Evolutionary conservation across 768 basidiomycete genomes (phyloP).

Genomic region (Podaxis carcinomalis): DNA sequence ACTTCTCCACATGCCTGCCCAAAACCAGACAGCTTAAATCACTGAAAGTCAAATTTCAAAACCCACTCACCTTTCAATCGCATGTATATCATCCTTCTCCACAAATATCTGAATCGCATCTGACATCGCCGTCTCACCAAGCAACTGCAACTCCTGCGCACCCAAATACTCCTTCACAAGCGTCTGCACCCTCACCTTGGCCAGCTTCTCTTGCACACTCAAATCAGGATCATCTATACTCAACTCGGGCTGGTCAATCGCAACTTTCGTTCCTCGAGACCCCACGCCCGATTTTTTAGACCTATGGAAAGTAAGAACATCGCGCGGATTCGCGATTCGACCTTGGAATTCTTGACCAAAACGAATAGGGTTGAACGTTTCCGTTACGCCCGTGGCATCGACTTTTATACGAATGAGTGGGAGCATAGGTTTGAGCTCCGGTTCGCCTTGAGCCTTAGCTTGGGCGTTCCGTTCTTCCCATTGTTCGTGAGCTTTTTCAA

Average conservation of each 20-base stretch:
- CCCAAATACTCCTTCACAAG: slow-evolving; percentile 89
- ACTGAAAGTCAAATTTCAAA: background rate
- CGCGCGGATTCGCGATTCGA: slow-evolving; percentile 88
- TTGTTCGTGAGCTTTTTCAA: slow-evolving; percentile 68
- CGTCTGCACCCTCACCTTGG: slow-evolving; percentile 79
- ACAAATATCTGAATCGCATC: slow-evolving; percentile 95
- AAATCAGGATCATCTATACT: slow-evolving; percentile 76
- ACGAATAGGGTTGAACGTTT: slow-evolving; percentile 93
- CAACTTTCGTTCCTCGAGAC: slow-evolving; percentile 50
- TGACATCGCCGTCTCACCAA: slow-evolving; percentile 87
- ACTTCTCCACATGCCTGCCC: slow-evolving; percentile 61
- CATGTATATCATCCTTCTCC: slow-evolving; percentile 95
- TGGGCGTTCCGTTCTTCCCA: slow-evolving; percentile 74
- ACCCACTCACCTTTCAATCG: slow-evolving; percentile 75
- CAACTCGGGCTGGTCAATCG: slow-evolving; percentile 72
- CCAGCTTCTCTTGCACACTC: slow-evolving; percentile 65
- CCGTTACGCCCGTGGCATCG: slow-evolving; percentile 85
- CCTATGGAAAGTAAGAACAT: slow-evolving; percentile 87
- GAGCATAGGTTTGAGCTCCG: slow-evolving; percentile 65
- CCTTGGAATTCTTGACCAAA: slow-evolving; percentile 96
- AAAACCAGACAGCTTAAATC: slow-evolving; percentile 5
- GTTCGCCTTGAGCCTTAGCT: slow-evolving; percentile 59
- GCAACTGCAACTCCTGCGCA: slow-evolving; percentile 88
- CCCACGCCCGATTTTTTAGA: slow-evolving; percentile 54
- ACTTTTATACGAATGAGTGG: slow-evolving; percentile 89